These are phyloP conservation scores for Lipomyces sp. DNA, from an alignment of 805 yeast species.

Conservation along the genomic window DNA sequence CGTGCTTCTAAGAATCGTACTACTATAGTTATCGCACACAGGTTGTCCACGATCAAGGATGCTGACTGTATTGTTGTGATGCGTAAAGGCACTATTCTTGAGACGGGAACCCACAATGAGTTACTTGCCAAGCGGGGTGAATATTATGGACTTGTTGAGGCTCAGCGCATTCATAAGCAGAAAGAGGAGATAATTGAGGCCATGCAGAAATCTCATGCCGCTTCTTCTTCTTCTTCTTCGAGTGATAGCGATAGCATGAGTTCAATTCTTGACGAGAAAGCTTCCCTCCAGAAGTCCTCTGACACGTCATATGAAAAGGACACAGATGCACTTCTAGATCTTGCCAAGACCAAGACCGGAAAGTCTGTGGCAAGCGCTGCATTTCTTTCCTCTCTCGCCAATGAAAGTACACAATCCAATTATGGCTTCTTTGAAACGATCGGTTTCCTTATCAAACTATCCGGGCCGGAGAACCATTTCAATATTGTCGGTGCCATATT, in stretches of 20 bases:
- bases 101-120: constrained; percentile 46
- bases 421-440: neutral
- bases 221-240: neutral
- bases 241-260: constrained; percentile 9
- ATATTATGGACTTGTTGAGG: constrained; percentile 41
- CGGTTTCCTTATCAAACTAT: constrained; percentile 13
- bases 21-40: constrained; percentile 58
- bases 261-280: constrained; percentile 16
- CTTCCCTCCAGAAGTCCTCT: neutral
- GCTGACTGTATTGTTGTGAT: constrained; percentile 56
- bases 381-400: neutral
- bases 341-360: constrained; percentile 15
- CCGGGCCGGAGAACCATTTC: constrained; percentile 15
- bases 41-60: constrained; percentile 56
- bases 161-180: constrained; percentile 39
- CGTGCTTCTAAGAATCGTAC: constrained; percentile 45
- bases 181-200: constrained; percentile 33
- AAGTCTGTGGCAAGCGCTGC: constrained; percentile 16
- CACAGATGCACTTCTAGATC: constrained; percentile 6
- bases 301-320: neutral
- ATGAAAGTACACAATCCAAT: constrained; percentile 4
- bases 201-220: constrained; percentile 1
- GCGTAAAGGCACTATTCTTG: constrained; percentile 52
- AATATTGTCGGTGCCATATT: constrained; percentile 18
- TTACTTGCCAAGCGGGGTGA: constrained; percentile 39